Evolutionary conservation across 192 early-diverging fungal genomes (phyloP), one percentile per base, ranked within the genome.

Genomic region (Gamsiella multidivaricata): DNA sequence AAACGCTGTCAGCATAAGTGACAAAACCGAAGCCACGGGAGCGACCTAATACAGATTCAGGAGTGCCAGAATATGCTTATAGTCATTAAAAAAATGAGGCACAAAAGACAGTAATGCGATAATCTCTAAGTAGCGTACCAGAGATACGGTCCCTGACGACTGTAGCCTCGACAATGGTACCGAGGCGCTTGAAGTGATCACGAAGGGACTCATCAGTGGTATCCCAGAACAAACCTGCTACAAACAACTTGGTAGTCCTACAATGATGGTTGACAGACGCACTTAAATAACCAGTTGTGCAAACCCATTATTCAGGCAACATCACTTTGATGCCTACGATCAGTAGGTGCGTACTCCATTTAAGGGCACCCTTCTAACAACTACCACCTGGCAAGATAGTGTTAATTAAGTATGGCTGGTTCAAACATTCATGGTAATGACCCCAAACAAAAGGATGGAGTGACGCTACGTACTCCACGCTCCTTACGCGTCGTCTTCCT

Each of bases 1-100:
- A 79, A 2, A 73, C 70, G 17, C 72, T 54, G 50, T 56, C 70
- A 52, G 46, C 61, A 50, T 85, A 88, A 67, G 86, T 92, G 51
- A 94, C 92, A 76, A 96, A 95, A 26, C 95, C 95, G 79, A 93
- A 95, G 22, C 94, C 94, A 61, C 91, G 88, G 61, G 91, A 92
- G 73, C 90, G 89, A 54, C 87, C 91, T 91, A 67, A 14, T 18
- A n/a, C 2, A 25, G 28, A 20, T 49, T 22, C 20, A 31, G 22
- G 6, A 28, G 15, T 45, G 12, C 20, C 18, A 10, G 31, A 2
- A 14, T 12, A 4, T 3, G 22, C 0, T 43, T n/a, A 23, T 28
- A 12, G 17, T 0, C 5, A 29, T 41, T 18, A n/a, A 43, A 23
- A 17, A 9, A 25, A 3, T 3, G 33, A 18, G 5, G 15, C 17